phyloP scores from a whole-genome alignment of 192 early-diverging fungal species.

The Linnemannia schmuckeri region DNA sequence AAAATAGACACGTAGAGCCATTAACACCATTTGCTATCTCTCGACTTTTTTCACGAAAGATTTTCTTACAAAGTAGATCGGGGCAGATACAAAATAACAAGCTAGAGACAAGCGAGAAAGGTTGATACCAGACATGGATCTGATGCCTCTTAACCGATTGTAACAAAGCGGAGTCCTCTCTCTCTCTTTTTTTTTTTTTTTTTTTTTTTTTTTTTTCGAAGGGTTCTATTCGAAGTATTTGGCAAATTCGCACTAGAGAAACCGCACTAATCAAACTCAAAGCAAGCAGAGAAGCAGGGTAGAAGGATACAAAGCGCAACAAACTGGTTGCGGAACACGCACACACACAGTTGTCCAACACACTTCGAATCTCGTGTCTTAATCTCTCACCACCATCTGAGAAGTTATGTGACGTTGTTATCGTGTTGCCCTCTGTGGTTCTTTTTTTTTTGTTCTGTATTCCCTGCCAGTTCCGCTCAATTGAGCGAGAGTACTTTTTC shows the following conservation, averaged over 20 bases:
- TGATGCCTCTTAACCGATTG: background rate
- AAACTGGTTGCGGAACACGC: background rate
- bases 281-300: background rate
- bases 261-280: slow-evolving; percentile 1
- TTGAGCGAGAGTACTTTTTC: too few species aligned
- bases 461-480: too few species aligned
- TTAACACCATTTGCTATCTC: background rate
- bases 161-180: background rate
- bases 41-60: too few species aligned
- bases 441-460: too few species aligned
- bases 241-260: background rate
- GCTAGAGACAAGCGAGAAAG: background rate
- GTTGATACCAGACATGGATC: background rate
- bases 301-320: background rate
- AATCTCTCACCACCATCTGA: too few species aligned
- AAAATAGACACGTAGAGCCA: background rate
- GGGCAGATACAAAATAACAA: background rate
- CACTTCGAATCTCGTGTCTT: too few species aligned
- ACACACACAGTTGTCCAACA: background rate
- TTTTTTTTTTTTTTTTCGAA: background rate
- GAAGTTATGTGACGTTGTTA: too few species aligned
- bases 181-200: too few species aligned
- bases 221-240: background rate
- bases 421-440: too few species aligned
- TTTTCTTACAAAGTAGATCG: background rate